Conservation (phyloP, 805 yeast genomes). For the Metahyphopichia silvanorum region DNA sequence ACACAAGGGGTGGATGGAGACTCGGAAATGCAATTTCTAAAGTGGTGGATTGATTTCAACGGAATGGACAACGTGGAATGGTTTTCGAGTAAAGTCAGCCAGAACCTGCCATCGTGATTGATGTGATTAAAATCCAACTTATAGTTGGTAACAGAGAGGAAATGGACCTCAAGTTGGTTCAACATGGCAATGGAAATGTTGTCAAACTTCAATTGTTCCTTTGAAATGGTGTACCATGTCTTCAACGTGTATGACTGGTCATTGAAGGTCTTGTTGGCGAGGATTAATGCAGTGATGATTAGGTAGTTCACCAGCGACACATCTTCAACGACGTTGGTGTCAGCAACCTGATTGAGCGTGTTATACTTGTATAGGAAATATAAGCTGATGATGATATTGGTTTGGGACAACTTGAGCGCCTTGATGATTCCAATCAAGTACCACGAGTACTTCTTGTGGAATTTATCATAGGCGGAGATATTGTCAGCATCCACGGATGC, state of each 20-base stretch:
- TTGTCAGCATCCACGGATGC: background rate
- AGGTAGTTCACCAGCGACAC: constrained; percentile 16
- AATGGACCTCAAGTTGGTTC: constrained; percentile 25
- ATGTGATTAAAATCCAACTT: constrained; percentile 21
- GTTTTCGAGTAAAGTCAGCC: constrained; percentile 13
- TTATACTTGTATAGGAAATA: constrained; percentile 21
- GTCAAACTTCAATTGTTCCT: constrained; percentile 4
- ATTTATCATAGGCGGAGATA: constrained; percentile 1
- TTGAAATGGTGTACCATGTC: constrained; percentile 40
- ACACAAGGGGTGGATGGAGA: constrained; percentile 2
- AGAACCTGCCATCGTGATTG: constrained; percentile 17
- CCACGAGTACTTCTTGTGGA: constrained; percentile 7
- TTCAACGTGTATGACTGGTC: constrained; percentile 50
- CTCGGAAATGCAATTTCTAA: constrained; percentile 5
- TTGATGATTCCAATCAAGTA: constrained; percentile 12
- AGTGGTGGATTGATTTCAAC: constrained; percentile 5
- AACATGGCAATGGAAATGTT: constrained; percentile 20
- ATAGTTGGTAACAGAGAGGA: constrained; percentile 22
- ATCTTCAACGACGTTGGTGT: constrained; percentile 7
- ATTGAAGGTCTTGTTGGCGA: constrained; percentile 42
- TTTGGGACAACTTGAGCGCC: constrained; percentile 18
- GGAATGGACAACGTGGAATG: constrained; percentile 7
- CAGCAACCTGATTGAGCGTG: constrained; percentile 4
- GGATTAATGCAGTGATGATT: constrained; percentile 20
- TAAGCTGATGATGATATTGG: constrained; percentile 21